phyloP scores from a whole-genome alignment of 306 rosid species.

The Gillenia trifoliata region DNA sequence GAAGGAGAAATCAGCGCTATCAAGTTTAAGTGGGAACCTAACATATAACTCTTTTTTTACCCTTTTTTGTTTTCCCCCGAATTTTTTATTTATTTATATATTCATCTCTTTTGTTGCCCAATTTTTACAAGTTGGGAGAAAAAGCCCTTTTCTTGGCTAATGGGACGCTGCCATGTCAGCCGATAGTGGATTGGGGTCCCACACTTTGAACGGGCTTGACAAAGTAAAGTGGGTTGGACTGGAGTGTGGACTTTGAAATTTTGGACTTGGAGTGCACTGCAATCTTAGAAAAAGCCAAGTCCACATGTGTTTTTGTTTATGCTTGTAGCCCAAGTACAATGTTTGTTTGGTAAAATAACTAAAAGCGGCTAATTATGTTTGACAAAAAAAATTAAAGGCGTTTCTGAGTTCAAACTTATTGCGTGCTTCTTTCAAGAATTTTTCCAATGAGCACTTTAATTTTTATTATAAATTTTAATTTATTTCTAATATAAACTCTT shows the following conservation, averaged over 20 bases:
- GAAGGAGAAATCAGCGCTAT: slow-evolving; percentile 47
- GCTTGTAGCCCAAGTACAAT: background rate
- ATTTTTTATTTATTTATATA: background rate
- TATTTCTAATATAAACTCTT: no score
- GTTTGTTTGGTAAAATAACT: no score
- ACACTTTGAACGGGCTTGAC: slow-evolving; percentile 1
- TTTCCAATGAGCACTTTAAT: no score
- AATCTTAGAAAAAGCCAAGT: background rate
- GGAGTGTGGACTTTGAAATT: background rate
- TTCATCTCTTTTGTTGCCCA: background rate
- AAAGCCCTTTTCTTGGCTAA: background rate
- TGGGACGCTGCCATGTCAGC: background rate
- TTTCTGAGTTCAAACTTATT: no score
- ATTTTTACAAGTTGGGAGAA: background rate
- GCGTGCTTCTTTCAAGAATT: no score
- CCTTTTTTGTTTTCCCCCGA: background rate
- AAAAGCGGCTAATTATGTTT: background rate
- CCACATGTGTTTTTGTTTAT: background rate
- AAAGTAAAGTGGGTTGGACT: background rate
- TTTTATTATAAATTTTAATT: no score
- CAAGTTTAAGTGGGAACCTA: slow-evolving; percentile 20
- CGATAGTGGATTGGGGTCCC: background rate
- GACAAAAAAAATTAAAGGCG: no score
- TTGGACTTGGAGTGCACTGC: background rate
- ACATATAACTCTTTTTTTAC: slow-evolving; percentile 5